A percentile compares a stretch with the other conserved stretches of the same genome.
These are phyloP conservation scores for Amoebophrya sp. DNA, from an alignment of 169 alveolate genomes.

Conservation along the genomic window DNA sequence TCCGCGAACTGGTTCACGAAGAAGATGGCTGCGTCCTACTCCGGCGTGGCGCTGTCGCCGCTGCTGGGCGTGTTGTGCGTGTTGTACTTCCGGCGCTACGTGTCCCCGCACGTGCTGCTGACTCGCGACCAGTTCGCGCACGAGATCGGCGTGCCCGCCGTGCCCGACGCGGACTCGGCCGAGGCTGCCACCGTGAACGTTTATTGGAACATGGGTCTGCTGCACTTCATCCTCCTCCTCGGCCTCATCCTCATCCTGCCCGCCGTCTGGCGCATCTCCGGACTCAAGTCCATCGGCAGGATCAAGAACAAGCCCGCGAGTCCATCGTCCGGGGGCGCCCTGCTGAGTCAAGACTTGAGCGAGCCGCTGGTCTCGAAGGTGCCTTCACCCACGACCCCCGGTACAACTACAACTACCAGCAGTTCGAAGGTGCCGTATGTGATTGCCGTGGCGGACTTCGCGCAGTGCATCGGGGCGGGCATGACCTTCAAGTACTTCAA, in stretches of 20 bases:
- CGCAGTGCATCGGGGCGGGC: constrained; percentile 14
- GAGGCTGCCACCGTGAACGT: too few species aligned
- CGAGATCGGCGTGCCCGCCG: background rate
- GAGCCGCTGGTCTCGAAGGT: too few species aligned
- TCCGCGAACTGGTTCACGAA: background rate
- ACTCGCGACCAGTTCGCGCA: background rate
- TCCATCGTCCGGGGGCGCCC: too few species aligned
- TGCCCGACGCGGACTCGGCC: background rate
- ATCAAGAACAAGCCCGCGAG: background rate
- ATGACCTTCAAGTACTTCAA: constrained; percentile 16
- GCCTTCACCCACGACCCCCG: too few species aligned
- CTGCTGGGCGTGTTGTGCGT: background rate
- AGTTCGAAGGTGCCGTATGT: constrained; percentile 3
- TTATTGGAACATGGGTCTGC: background rate
- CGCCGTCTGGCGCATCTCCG: background rate
- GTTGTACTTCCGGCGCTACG: background rate
- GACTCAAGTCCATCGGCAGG: background rate
- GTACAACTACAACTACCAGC: background rate
- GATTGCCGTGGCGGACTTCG: constrained; percentile 5
- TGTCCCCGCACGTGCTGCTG: background rate
- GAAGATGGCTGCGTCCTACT: background rate
- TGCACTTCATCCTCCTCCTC: background rate
- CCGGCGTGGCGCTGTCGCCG: background rate
- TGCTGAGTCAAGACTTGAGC: too few species aligned
- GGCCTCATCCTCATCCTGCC: background rate